Evolutionary conservation across 208 protist species (phyloP), one percentile per base, ranked within the genome.

Genomic region (Leishmania major): DNA sequence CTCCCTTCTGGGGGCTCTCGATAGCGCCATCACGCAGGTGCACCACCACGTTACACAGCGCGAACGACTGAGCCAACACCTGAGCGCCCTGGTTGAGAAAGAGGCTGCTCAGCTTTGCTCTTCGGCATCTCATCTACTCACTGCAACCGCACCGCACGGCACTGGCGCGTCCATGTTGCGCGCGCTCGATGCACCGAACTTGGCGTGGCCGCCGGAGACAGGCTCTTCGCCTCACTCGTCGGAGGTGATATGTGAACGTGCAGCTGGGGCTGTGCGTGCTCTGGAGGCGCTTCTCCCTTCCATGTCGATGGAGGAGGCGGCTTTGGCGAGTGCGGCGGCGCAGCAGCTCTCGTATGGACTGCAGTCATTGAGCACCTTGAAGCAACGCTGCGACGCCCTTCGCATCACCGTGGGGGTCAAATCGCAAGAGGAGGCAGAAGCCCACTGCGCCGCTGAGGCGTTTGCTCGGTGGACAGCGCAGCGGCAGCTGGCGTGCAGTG

Each of bases 281-380:
- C 72, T 83, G 17, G 79, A 84, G 31, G 45, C 71, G 43, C 83
- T 74, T 47, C 78, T 86, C 45, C 78, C 83, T 25, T 37, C n/a
- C 49, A 86, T 86, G 83, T 77, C 70, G 35, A 73, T 73, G 57
- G 87, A 87, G 78, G 87, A 88, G 75, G 84, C 79, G 0, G 79
- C 82, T 13, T 49, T 90, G 70, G 87, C 83, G 13, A 64, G 76
- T 7, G 87, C 84, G 13, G 80, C 80, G 11, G 78, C 71, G 40
- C 75, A 83, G 71, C 83, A 87, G 15, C 78, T 83, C 0, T 25
- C 43, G 25, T 82, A 77, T 73, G 84, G 84, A 19, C 78, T 88
- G 1, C 66, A 78, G 35, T 82, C 83, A 8, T 79, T 62, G 78
- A 45, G 35, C 11, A 31, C 74, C 25, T 49, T 86, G 37, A 15